Evolutionary conservation across 2,329 filamentous ascomycete species (phyloP), one percentile per base, ranked within the genome.

Genomic region (Penicillium sumatraense): DNA sequence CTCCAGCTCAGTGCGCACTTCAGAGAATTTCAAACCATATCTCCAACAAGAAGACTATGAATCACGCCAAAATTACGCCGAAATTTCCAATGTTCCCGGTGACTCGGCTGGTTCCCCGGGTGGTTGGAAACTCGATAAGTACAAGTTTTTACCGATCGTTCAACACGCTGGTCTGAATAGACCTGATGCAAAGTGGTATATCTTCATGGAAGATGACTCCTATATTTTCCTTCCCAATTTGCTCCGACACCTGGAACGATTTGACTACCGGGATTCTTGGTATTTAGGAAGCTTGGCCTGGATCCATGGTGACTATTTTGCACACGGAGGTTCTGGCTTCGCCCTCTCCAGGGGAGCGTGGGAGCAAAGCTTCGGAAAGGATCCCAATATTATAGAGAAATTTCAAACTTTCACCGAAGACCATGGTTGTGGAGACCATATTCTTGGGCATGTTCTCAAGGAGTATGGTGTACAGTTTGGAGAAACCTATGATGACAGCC

Each of bases 71-170:
- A 60, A 60, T 24, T 68, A 67, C 52, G 59, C 63, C 21, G 65
- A 68, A 36, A 42, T 54, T 20, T 53, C 53, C 18, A 63, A 63
- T 42, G 45, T 61, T 7, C 56, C 59, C 3, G 61, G 60, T 23
- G 64, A 66, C 36, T 53, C 49, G 14, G 52, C 56, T 18, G 62
- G 62, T 3, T 57, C 57, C 7, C 23, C 49, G 10, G 78, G 76
- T 2, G 71, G 68, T 14, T 86, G 83, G 83, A 76, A 75, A 21
- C 69, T 86, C 26, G 84, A 86, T 73, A 86, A 85, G 71, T 86
- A 84, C 73, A 86, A 86, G 69, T 85, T 84, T 62, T 71, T 85
- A 38, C 83, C 85, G 61, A 85, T 86, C 61, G 79, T 83, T 14
- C 78, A 83, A 67, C 81, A 83, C 68, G 69, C 80, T 1, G 84